Evolutionary conservation across 2,329 filamentous ascomycete genomes (phyloP), one percentile per base, ranked within the genome.

Genomic region (Clonostachys rhizophaga): DNA sequence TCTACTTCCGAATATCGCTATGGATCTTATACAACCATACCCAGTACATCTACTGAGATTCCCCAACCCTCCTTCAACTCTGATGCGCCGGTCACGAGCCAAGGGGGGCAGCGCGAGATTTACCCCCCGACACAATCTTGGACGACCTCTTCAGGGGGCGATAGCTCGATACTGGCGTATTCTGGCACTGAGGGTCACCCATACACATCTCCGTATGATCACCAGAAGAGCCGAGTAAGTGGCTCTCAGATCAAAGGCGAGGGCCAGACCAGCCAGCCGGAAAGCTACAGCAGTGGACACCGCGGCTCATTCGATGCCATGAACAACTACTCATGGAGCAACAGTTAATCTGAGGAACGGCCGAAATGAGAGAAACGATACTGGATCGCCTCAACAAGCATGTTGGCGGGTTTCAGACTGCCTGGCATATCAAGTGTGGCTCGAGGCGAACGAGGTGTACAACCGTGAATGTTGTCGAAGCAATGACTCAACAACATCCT

Each of bases 251-350:
- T 45, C 30, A 50, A 54, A 42, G 37, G 14, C 30, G 50, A 54
- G 45, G 47, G 43, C 7, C 20, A 35, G n/a, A 58, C 67, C 30
- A 65, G 70, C 11, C 64, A 71, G 13, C 64, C 68, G 5, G 49
- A 46, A 6, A 59, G 65, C 17, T 76, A 76, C 48, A 66, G 58
- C 24, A 62, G 63, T 40, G 62, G 60, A 12, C 54, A 65, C 33
- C 61, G 70, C 42, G 68, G 67, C 16, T 75, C 75, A 13, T 76
- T 75, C 36, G 50, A 48, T 49, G 71, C 65, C 43, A 67, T 79
- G 61, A 74, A 71, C 58, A 74, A 80, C 57, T 82, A 82, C 58
- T 78, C 76, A 34, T 82, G 79, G 79, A 79, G 72, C 41, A 40
- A 42, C 45, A 37, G 30, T 14, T 49, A 40, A 30, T 30, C 24